Conservation (phyloP, 2,329 filamentous ascomycete genomes). For the Monosporascus cannonballus region DNA sequence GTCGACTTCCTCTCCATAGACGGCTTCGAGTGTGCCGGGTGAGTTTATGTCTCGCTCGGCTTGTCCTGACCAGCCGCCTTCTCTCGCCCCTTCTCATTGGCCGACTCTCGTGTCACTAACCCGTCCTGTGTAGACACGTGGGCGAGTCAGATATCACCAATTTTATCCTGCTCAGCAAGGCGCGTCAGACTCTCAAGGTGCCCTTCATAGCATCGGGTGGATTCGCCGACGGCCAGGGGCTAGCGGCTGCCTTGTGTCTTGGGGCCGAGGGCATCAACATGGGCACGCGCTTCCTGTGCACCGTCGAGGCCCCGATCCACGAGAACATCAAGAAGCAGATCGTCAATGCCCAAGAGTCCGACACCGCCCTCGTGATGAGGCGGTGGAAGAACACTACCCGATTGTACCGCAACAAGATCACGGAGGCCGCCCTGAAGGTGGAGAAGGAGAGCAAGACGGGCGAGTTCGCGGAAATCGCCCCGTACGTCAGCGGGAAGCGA, state of each 20-base stretch:
- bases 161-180: slow-evolving; percentile 79
- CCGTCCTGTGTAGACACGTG: slow-evolving; percentile 50
- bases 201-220: slow-evolving; percentile 96
- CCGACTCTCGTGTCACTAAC: slow-evolving; percentile 1
- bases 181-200: slow-evolving; percentile 74
- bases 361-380: slow-evolving; percentile 81
- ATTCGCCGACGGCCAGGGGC: slow-evolving; percentile 88
- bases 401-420: slow-evolving; percentile 86
- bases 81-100: neutral
- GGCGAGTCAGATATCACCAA: slow-evolving; percentile 85
- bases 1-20: slow-evolving; percentile 97
- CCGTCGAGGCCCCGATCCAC: slow-evolving; percentile 87
- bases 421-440: slow-evolving; percentile 71
- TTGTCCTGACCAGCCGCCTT: neutral
- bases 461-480: slow-evolving; percentile 84
- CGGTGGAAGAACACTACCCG: slow-evolving; percentile 91
- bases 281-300: slow-evolving; percentile 98
- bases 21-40: slow-evolving; percentile 91
- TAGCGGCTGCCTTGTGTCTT: slow-evolving; percentile 83
- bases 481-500: slow-evolving; percentile 82
- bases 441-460: slow-evolving; percentile 78
- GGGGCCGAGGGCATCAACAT: slow-evolving; percentile 96
- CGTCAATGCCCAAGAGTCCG: slow-evolving; percentile 79
- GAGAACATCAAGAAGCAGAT: slow-evolving; percentile 90
- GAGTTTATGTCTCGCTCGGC: slow-evolving; percentile 11